Evolutionary conservation across 495 filamentous ascomycete genomes (phyloP).

Genomic region (Tuber calosporum): DNA sequence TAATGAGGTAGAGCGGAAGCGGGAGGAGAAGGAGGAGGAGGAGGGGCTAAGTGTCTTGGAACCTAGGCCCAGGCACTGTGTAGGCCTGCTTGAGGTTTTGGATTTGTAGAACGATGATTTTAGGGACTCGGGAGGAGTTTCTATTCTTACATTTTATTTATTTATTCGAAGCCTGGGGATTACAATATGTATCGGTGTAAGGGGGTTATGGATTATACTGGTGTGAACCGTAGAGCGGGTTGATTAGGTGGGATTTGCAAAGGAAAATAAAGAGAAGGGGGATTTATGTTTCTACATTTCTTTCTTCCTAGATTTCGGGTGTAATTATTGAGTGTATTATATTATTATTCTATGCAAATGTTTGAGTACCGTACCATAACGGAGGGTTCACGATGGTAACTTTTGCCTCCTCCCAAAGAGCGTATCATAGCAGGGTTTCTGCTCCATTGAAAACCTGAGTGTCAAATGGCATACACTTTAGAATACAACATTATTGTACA

Average conservation of each 20-base stretch:
- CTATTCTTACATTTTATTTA: background rate
- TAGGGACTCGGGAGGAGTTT: background rate
- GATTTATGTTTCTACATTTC: background rate
- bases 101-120: background rate
- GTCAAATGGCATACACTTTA: too few species aligned
- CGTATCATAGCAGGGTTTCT: too few species aligned
- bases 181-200: background rate
- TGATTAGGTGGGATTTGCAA: background rate
- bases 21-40: background rate
- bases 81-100: slow-evolving; percentile 16
- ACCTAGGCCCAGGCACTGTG: slow-evolving; percentile 14
- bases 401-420: too few species aligned
- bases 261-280: background rate
- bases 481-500: too few species aligned
- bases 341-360: too few species aligned
- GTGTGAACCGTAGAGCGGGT: background rate
- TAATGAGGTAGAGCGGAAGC: background rate
- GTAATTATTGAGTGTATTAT: background rate
- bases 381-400: too few species aligned
- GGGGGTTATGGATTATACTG: background rate
- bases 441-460: too few species aligned
- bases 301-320: background rate
- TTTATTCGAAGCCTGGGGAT: background rate
- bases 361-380: too few species aligned
- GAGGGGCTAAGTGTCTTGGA: slow-evolving; percentile 13